Conservation (phyloP, 331 rosid species). For the Rhamnella rubrinervis region DNA sequence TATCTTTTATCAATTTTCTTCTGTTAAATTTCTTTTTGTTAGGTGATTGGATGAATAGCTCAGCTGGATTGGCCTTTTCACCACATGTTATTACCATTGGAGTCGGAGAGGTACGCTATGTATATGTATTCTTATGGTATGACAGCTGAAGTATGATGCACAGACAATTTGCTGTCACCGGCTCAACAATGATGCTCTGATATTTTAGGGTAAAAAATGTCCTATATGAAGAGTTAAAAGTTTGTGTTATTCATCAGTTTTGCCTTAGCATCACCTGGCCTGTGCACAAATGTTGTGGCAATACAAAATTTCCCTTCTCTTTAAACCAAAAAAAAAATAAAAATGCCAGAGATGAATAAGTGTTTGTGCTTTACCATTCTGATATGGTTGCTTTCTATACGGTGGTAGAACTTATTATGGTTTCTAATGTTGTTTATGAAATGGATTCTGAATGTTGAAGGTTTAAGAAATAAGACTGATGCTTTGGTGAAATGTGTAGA, state of each 20-base stretch:
- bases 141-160: slow-evolving; percentile 17
- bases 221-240: not conserved
- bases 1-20: not conserved
- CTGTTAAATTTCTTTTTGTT: slow-evolving; percentile 25
- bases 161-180: not conserved
- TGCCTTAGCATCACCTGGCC: not conserved
- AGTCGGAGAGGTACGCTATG: slow-evolving; percentile 70
- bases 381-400: not conserved
- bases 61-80: slow-evolving; percentile 92
- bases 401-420: too few relatives aligned
- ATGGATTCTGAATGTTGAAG: too few relatives aligned
- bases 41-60: slow-evolving; percentile 99
- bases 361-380: not conserved
- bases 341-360: not conserved
- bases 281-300: not conserved
- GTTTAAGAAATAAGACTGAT: too few relatives aligned
- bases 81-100: slow-evolving; percentile 86
- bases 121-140: not conserved
- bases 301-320: not conserved
- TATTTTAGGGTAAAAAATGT: not conserved
- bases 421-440: too few relatives aligned
- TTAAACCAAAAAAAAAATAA: not conserved
- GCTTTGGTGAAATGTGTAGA: too few relatives aligned
- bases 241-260: not conserved
- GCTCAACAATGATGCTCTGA: not conserved